Conservation (phyloP, 768 basidiomycete species). For the Pleurotus tuoliensis region DNA sequence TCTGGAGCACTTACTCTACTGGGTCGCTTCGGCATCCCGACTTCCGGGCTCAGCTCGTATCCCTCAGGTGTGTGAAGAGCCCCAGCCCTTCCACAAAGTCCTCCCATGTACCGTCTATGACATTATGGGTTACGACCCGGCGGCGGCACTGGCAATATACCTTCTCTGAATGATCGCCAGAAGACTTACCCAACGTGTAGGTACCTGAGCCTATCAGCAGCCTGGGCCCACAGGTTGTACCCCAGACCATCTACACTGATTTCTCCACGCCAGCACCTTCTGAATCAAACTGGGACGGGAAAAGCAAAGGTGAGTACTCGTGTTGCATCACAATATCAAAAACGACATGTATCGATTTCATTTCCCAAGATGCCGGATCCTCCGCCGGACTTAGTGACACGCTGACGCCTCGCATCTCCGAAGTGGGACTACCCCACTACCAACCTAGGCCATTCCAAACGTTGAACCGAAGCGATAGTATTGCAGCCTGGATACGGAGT, state of each 20-base stretch:
- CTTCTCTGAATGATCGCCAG: not conserved
- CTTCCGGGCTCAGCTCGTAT: constrained; percentile 26
- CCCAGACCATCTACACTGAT: constrained; percentile 19
- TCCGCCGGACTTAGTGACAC: constrained; percentile 27
- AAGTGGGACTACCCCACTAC: constrained; percentile 16
- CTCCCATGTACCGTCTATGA: constrained; percentile 27
- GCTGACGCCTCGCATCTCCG: constrained; percentile 23
- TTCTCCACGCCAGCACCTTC: constrained; percentile 27
- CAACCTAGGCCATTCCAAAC: constrained; percentile 10
- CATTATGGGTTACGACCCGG: constrained; percentile 20
- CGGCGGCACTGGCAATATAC: constrained; percentile 24
- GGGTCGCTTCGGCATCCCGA: constrained; percentile 52
- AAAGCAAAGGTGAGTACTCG: constrained; percentile 29
- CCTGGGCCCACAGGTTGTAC: constrained; percentile 23
- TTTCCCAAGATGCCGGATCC: constrained; percentile 26
- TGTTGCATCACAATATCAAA: not conserved
- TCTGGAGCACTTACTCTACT: constrained; percentile 48
- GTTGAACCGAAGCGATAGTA: constrained; percentile 4
- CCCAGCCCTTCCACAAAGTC: constrained; percentile 14
- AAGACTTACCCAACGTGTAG: constrained; percentile 24
- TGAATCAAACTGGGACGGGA: constrained; percentile 42
- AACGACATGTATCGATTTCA: constrained; percentile 8
- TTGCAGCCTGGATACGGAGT: constrained; percentile 2
- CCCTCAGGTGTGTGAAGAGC: constrained; percentile 37
- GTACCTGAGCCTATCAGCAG: constrained; percentile 36